Conservation (phyloP, 495 filamentous ascomycete species). For the Oidiodendron maius region DNA sequence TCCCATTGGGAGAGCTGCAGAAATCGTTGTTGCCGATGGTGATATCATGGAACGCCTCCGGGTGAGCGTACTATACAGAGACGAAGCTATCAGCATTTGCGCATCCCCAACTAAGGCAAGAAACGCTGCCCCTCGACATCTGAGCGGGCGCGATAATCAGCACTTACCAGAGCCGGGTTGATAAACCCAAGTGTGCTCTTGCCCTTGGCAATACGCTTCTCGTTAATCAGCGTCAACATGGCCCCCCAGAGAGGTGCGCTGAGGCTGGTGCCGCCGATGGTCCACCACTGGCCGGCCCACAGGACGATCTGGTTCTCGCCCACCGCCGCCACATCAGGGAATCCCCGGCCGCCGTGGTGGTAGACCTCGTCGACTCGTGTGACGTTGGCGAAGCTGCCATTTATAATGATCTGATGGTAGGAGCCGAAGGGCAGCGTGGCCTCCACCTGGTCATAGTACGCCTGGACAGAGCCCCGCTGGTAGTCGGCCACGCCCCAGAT, state of each 20-base stretch:
- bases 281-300: conserved; percentile 31
- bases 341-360: conserved; percentile 37
- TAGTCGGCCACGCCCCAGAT: conserved; percentile 29
- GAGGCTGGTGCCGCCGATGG: conserved; percentile 53
- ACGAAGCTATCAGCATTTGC: too few species aligned
- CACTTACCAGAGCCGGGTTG: too few species aligned
- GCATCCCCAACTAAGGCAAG: too few species aligned
- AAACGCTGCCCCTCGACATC: too few species aligned
- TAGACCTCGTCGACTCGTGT: too few species aligned
- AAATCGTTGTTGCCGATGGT: conserved; percentile 40
- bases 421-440: too few species aligned
- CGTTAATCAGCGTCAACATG: conserved; percentile 58
- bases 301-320: conserved; percentile 53
- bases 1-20: conserved; percentile 36
- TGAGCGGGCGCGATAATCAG: too few species aligned
- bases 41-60: conserved; percentile 40
- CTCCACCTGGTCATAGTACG: conserved; percentile 42
- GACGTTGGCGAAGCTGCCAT: too few species aligned
- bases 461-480: conserved; percentile 37
- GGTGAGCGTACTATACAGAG: conserved; percentile 29
- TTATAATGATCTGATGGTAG: too few species aligned
- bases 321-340: conserved; percentile 59
- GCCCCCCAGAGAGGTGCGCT: conserved; percentile 50
- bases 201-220: conserved; percentile 48
- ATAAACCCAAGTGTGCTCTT: conserved; percentile 54